phyloP scores from a whole-genome alignment of 148 eudicot genomes.

The Polygonum aviculare region DNA sequence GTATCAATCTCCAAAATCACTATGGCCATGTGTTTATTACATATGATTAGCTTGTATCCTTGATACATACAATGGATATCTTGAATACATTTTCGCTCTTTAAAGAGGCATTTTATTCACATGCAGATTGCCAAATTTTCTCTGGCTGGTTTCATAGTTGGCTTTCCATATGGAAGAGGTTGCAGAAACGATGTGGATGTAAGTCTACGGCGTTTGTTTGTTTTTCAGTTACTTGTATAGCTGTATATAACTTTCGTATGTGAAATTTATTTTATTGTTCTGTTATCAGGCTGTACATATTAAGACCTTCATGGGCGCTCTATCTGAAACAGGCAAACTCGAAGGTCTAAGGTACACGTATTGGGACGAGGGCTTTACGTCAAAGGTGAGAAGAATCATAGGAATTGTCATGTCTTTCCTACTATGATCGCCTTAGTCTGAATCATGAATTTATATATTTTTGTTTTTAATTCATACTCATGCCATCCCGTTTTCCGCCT shows the following conservation, averaged over 20 bases:
- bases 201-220: constrained; percentile 14
- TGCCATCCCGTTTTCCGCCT: not conserved
- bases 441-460: not conserved
- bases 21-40: not conserved
- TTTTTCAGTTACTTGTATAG: not conserved
- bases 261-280: constrained; percentile 6
- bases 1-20: not conserved
- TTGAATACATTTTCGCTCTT: not conserved
- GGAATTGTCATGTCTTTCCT: not conserved
- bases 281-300: constrained; percentile 56
- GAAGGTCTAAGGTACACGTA: constrained; percentile 63
- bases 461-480: not conserved
- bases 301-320: constrained; percentile 62
- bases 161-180: constrained; percentile 53
- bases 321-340: constrained; percentile 62
- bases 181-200: constrained; percentile 36
- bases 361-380: constrained; percentile 80
- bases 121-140: constrained; percentile 59
- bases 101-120: constrained; percentile 4
- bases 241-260: not conserved
- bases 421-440: not conserved
- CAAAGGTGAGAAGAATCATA: constrained; percentile 45
- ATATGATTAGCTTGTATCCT: not conserved
- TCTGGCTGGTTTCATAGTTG: constrained; percentile 56
- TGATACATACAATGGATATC: not conserved